phyloP scores from a whole-genome alignment of 768 basidiomycete genomes.

The Tulasnella sp. region DNA sequence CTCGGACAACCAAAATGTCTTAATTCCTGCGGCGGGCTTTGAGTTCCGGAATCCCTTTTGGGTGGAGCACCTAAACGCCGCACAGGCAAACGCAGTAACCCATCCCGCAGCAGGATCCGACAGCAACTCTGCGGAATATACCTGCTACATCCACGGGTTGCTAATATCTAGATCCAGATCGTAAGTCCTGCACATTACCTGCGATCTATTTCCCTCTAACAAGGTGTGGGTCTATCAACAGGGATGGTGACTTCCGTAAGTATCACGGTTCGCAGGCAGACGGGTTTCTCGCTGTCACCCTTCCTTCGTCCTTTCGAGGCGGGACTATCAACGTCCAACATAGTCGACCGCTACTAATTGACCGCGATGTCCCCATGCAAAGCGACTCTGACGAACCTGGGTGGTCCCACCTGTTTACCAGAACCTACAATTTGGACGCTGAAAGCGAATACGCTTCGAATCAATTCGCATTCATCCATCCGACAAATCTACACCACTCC shows the following conservation, averaged over 20 bases:
- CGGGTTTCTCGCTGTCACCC: background rate
- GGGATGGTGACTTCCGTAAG: background rate
- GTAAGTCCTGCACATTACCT: background rate
- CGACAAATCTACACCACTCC: background rate
- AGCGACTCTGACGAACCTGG: background rate
- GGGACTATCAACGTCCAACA: background rate
- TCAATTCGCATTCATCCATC: background rate
- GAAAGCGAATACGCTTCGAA: background rate
- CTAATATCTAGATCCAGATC: background rate
- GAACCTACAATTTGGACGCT: background rate
- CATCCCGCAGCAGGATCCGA: background rate
- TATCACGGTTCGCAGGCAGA: background rate
- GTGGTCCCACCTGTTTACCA: background rate
- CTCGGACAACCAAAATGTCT: background rate
- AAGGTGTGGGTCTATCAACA: background rate
- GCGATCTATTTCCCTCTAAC: no score
- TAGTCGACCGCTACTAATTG: background rate
- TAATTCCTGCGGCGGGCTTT: background rate
- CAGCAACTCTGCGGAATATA: background rate
- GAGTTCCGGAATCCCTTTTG: background rate
- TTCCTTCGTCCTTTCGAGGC: background rate
- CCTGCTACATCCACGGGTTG: background rate
- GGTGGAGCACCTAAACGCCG: background rate
- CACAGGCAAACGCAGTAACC: background rate
- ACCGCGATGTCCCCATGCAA: background rate